Conservation (phyloP, 1,284 basidiomycete genomes). For the Sanguinoderma infundibulare region DNA sequence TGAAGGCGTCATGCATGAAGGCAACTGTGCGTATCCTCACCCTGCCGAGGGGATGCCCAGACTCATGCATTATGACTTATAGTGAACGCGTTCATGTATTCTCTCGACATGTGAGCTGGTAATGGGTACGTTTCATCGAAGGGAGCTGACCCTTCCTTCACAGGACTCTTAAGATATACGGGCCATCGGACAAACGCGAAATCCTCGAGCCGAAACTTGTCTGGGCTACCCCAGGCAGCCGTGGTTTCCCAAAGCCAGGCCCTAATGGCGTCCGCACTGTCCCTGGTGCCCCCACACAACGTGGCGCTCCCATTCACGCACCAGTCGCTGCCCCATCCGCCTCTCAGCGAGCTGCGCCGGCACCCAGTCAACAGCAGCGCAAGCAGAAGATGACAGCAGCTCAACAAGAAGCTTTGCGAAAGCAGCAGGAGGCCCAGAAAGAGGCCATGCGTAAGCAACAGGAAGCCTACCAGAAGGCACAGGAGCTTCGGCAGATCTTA, state of each 20-base stretch:
- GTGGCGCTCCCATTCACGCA: constrained; percentile 8
- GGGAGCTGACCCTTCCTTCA: neutral
- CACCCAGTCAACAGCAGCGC: constrained; percentile 13
- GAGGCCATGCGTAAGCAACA: constrained; percentile 49
- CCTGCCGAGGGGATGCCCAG: neutral
- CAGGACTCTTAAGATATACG: constrained; percentile 77
- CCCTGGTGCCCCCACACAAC: constrained; percentile 26
- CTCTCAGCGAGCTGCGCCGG: constrained; percentile 9
- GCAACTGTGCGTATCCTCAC: constrained; percentile 59
- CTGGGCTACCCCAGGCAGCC: constrained; percentile 76
- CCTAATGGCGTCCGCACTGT: constrained; percentile 29
- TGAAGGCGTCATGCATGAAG: constrained; percentile 78
- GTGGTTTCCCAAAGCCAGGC: constrained; percentile 49
- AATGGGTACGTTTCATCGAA: constrained; percentile 6
- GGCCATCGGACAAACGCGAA: constrained; percentile 57
- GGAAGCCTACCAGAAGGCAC: constrained; percentile 60
- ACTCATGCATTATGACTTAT: neutral
- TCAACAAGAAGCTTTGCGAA: constrained; percentile 32
- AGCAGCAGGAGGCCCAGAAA: constrained; percentile 37
- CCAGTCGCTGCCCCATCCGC: constrained; percentile 5
- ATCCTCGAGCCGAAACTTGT: constrained; percentile 67
- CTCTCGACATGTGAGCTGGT: constrained; percentile 58
- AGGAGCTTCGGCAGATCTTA: constrained; percentile 69
- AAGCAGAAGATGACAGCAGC: constrained; percentile 27
- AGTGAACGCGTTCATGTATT: constrained; percentile 56